These are phyloP conservation scores for Candida yuanshanica DNA, from an alignment of 805 yeast species.

Conservation along the genomic window DNA sequence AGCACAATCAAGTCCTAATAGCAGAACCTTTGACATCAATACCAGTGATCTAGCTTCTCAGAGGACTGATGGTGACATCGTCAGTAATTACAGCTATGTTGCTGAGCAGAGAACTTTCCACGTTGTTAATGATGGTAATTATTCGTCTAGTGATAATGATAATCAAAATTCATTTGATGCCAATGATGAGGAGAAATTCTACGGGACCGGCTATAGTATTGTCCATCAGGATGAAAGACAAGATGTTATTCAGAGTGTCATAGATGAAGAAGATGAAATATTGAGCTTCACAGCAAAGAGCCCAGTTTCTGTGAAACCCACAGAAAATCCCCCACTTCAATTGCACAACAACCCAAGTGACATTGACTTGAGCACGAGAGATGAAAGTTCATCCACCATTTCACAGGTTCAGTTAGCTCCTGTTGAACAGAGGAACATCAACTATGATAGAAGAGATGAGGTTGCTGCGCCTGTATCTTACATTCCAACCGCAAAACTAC, in stretches of 20 bases:
- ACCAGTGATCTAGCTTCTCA: background rate
- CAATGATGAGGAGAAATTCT: slow-evolving; percentile 2
- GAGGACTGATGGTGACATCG: background rate
- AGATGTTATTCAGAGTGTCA: background rate
- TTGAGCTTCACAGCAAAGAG: slow-evolving; percentile 31
- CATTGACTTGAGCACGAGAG: background rate
- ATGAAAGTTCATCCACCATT: background rate
- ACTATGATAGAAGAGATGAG: slow-evolving; percentile 36
- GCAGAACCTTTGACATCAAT: background rate
- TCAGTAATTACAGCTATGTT: background rate
- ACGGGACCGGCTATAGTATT: slow-evolving; percentile 12
- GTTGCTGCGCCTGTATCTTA: slow-evolving; percentile 28
- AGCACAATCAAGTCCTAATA: background rate
- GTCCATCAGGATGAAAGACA: slow-evolving; percentile 10
- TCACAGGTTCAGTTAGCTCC: background rate
- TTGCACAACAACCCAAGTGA: slow-evolving; percentile 4
- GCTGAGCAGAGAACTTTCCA: slow-evolving; percentile 16
- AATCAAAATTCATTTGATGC: slow-evolving; percentile 12
- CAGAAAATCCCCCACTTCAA: slow-evolving; percentile 6
- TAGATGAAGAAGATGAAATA: slow-evolving; percentile 18
- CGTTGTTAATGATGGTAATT: slow-evolving; percentile 25
- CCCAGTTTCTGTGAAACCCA: slow-evolving; percentile 26
- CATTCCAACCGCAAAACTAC: slow-evolving; percentile 11
- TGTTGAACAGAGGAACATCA: background rate
- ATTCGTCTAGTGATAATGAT: slow-evolving; percentile 13